Evolutionary conservation across 768 basidiomycete species (phyloP).

Genomic region (Panaeolus cyanescens): DNA sequence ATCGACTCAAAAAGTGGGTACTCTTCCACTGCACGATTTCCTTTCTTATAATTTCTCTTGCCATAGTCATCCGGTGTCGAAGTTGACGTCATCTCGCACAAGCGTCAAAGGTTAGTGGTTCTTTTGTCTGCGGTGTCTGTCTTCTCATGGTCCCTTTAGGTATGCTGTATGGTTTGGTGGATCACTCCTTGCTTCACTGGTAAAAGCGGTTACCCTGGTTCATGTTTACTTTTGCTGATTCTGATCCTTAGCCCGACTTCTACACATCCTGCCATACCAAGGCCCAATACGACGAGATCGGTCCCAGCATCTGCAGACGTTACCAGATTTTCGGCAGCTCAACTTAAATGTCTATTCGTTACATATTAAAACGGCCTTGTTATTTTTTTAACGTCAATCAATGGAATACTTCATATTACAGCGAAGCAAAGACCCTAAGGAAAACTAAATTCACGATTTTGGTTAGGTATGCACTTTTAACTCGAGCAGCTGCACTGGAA

Average conservation of each 20-base stretch:
- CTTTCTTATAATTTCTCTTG: conserved; percentile 4
- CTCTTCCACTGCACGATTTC: conserved; percentile 1
- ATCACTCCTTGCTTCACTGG: conserved; percentile 89
- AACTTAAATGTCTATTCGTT: conserved; percentile 44
- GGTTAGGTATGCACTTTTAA: conserved; percentile 31
- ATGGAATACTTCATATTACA: background rate
- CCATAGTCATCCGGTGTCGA: conserved; percentile 91
- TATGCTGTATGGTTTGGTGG: conserved; percentile 99
- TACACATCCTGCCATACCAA: conserved; percentile 94
- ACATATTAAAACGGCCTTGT: background rate
- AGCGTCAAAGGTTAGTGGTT: conserved; percentile 78
- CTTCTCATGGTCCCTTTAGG: conserved; percentile 33
- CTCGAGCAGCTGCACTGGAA: conserved; percentile 96
- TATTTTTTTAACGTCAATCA: background rate
- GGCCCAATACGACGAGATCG: conserved; percentile 92
- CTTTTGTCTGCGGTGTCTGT: background rate
- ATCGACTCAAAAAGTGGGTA: conserved; percentile 67
- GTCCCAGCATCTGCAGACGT: conserved; percentile 88
- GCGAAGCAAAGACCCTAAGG: background rate
- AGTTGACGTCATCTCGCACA: conserved; percentile 98
- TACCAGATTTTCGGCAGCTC: conserved; percentile 95
- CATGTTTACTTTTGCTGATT: background rate
- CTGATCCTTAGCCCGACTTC: conserved; percentile 77
- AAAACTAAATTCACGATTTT: background rate
- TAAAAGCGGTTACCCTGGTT: conserved; percentile 36